phyloP scores from a whole-genome alignment of 371 early-diverging fungal species.

The Zychaea mexicana region DNA sequence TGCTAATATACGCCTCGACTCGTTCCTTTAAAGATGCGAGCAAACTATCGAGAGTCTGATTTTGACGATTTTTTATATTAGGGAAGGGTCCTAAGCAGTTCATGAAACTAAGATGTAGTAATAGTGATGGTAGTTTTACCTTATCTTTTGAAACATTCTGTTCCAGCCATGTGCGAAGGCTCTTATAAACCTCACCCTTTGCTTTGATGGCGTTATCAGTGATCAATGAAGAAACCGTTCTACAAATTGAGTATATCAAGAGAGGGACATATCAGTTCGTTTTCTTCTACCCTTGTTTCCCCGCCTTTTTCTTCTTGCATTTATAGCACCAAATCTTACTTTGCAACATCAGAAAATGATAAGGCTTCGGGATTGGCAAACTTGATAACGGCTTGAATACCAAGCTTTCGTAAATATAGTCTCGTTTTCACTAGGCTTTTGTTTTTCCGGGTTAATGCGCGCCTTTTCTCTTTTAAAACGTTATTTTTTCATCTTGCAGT shows the following conservation, averaged over 20 bases:
- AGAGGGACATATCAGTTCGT: too few relatives aligned
- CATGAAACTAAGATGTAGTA: too few relatives aligned
- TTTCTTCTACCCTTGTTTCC: too few relatives aligned
- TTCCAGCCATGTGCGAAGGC: slow-evolving; percentile 31
- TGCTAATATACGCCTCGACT: slow-evolving; percentile 6
- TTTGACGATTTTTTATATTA: not conserved
- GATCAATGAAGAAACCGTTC: slow-evolving; percentile 41
- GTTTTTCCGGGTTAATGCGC: not conserved
- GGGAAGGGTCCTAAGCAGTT: not conserved
- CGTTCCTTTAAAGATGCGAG: slow-evolving; percentile 8
- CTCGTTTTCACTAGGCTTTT: slow-evolving; percentile 30
- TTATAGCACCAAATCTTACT: slow-evolving; percentile 28
- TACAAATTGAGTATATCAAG: slow-evolving; percentile 8
- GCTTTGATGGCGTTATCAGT: slow-evolving; percentile 32
- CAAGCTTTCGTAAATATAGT: slow-evolving; percentile 39
- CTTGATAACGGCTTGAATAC: slow-evolving; percentile 25
- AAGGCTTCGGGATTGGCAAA: slow-evolving; percentile 22
- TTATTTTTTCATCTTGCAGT: not conserved
- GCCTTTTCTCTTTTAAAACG: not conserved
- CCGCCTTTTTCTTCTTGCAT: too few relatives aligned
- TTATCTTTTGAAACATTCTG: slow-evolving; percentile 22
- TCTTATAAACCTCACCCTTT: slow-evolving; percentile 20
- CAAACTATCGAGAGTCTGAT: not conserved
- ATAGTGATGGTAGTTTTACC: slow-evolving; percentile 15
- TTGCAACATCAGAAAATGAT: slow-evolving; percentile 50